Evolutionary conservation across 2,329 filamentous ascomycete species (phyloP), one percentile per base, ranked within the genome.

Genomic region (Karstenula rhodostoma): DNA sequence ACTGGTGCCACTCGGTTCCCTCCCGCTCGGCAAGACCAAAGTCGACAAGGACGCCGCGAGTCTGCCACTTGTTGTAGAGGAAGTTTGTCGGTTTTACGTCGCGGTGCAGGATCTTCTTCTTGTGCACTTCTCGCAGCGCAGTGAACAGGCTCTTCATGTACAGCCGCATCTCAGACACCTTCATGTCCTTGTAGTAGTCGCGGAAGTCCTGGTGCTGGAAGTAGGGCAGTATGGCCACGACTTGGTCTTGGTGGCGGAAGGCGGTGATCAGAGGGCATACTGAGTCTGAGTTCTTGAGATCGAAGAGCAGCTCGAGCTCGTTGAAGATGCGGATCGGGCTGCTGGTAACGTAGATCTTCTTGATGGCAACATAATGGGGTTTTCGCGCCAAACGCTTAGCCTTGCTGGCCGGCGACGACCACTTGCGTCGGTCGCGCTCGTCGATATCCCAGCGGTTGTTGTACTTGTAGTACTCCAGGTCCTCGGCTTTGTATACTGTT

Each of bases 61-160:
- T 87, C 46, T 89, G 87, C 12, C 87, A 82, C 0, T 92, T 92
- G 66, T 96, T 93, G 80, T 98, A 98, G 42, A 98, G 85, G 71
- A 98, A 98, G 74, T 98, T 98, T 23, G 96, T 99, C 6, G 95
- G 95, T 74, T 98, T 98, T 75, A 98, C 97, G 74, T 98, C 94
- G 65, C 94, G 89, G 75, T 99, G 95, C 22, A 99, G 86, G 61
- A 99, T 98, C 43, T 87, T 85, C 72, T 92, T 88, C 6, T 87
- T 85, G 77, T 99, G 95, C 4, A 97, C 94, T 43, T 91, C 90
- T 49, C 86, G 85, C 12, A 99, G 84, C 0, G 94, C 95, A 1
- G 89, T 91, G 75, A 99, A 95, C 4, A 99, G 85, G 47, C 91
- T 94, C 35, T 89, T 87, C 69, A 99, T 90, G 78, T 99, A 99